These are phyloP conservation scores for Parathielavia appendiculata DNA, from an alignment of 495 filamentous ascomycete species.

Conservation along the genomic window DNA sequence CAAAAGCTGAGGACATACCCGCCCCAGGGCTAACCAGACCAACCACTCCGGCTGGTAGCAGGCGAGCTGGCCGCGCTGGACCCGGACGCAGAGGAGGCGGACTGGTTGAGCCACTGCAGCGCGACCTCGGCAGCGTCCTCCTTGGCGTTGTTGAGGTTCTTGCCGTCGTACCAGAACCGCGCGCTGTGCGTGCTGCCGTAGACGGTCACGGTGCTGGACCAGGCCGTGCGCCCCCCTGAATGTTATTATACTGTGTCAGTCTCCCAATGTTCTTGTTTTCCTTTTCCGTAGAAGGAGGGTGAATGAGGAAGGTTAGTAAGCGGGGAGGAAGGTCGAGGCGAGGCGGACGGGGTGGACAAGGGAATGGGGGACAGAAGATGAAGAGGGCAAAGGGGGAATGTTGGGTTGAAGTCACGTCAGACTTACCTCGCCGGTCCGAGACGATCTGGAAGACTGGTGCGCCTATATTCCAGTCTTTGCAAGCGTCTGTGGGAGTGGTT, in stretches of 20 bases:
- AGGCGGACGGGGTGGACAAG: background rate
- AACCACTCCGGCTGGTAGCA: constrained; percentile 23
- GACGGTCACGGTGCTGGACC: constrained; percentile 70
- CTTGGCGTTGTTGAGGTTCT: constrained; percentile 78
- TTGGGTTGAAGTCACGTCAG: background rate
- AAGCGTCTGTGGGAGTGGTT: constrained; percentile 48
- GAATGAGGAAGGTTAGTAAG: too few species aligned
- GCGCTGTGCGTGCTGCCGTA: constrained; percentile 53
- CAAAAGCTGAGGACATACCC: background rate
- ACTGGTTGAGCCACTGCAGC: constrained; percentile 44
- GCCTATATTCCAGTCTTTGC: constrained; percentile 49
- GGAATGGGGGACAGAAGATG: constrained; percentile 10
- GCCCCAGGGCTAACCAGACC: constrained; percentile 5
- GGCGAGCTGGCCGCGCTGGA: constrained; percentile 13
- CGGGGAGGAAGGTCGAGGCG: background rate
- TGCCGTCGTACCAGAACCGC: constrained; percentile 87
- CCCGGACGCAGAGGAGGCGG: background rate
- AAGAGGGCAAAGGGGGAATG: background rate
- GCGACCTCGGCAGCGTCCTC: constrained; percentile 85
- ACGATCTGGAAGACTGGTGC: constrained; percentile 64
- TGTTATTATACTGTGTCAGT: background rate
- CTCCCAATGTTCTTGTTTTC: too few species aligned
- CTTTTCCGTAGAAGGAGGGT: too few species aligned
- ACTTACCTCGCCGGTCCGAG: constrained; percentile 72
- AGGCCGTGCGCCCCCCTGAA: constrained; percentile 82